A percentile compares a stretch with the other conserved stretches of the same genome.
phyloP scores from a whole-genome alignment of 1,284 basidiomycete genomes.

The Melampsora abietis-canadensis region DNA sequence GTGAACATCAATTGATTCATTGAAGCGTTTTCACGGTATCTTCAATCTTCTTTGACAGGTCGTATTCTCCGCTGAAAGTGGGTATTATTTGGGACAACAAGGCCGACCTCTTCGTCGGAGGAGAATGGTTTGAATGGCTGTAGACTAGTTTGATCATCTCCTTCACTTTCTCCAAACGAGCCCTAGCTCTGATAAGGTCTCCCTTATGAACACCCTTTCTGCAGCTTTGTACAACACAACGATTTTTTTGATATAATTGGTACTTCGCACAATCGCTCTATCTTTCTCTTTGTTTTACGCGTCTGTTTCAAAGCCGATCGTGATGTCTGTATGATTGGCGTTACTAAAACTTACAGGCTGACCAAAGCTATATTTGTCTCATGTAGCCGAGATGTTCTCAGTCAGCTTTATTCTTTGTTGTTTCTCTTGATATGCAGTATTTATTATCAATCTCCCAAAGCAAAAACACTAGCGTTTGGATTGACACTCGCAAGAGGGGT shows the following conservation, averaged over 20 bases:
- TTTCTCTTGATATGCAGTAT: too few species aligned
- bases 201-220: background rate
- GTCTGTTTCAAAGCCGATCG: too few species aligned
- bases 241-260: background rate
- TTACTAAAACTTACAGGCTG: too few species aligned
- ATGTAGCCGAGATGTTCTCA: too few species aligned
- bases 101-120: slow-evolving; percentile 13
- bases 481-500: too few species aligned
- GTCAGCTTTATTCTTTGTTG: too few species aligned
- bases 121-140: background rate
- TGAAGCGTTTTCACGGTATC: background rate
- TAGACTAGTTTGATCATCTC: background rate
- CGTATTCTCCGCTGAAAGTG: slow-evolving; percentile 10
- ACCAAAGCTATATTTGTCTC: too few species aligned
- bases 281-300: too few species aligned
- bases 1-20: background rate
- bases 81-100: slow-evolving; percentile 9
- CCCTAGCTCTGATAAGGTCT: background rate
- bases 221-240: background rate
- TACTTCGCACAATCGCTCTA: too few species aligned
- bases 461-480: too few species aligned
- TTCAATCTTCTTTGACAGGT: background rate
- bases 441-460: too few species aligned
- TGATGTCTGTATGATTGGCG: too few species aligned
- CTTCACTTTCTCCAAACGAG: background rate